Conservation (phyloP, 1,284 basidiomycete genomes). For the Boletus semigastroideus region DNA sequence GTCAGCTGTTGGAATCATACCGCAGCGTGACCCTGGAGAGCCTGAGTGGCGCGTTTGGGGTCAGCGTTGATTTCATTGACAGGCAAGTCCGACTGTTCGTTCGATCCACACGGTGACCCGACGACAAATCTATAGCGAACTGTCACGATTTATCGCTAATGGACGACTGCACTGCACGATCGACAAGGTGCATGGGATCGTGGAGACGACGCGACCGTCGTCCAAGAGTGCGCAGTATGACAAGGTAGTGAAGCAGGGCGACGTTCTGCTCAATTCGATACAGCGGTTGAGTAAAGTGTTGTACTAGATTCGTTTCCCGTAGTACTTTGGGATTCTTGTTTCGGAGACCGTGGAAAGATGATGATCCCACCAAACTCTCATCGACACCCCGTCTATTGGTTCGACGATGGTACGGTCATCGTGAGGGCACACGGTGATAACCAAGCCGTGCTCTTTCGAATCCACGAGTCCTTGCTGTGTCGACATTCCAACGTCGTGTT, state of each 20-base stretch:
- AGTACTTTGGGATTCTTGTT: no score
- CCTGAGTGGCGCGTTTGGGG: slow-evolving; percentile 87
- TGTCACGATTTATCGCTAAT: slow-evolving; percentile 90
- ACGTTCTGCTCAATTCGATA: slow-evolving; percentile 81
- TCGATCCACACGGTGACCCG: neutral
- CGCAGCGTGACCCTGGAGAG: slow-evolving; percentile 88
- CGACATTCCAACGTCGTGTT: slow-evolving; percentile 43
- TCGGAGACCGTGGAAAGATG: neutral
- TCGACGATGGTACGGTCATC: slow-evolving; percentile 59
- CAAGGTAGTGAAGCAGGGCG: slow-evolving; percentile 85
- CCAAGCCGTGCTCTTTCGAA: slow-evolving; percentile 44
- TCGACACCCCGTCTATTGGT: slow-evolving; percentile 54
- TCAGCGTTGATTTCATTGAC: slow-evolving; percentile 85
- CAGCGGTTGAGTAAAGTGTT: slow-evolving; percentile 75
- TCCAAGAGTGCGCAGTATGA: slow-evolving; percentile 91
- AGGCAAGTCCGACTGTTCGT: slow-evolving; percentile 46
- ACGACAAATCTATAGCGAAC: slow-evolving; percentile 61
- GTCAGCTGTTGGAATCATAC: slow-evolving; percentile 91
- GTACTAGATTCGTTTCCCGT: slow-evolving; percentile 49
- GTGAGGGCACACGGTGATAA: slow-evolving; percentile 36
- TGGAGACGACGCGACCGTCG: slow-evolving; percentile 90
- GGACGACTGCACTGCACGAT: slow-evolving; percentile 91
- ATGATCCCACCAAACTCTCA: neutral
- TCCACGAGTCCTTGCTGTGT: slow-evolving; percentile 51
- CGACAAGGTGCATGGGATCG: slow-evolving; percentile 91